These are phyloP conservation scores for Skeletonema menzelii DNA, from an alignment of 108 stramenopile species.

Conservation along the genomic window DNA sequence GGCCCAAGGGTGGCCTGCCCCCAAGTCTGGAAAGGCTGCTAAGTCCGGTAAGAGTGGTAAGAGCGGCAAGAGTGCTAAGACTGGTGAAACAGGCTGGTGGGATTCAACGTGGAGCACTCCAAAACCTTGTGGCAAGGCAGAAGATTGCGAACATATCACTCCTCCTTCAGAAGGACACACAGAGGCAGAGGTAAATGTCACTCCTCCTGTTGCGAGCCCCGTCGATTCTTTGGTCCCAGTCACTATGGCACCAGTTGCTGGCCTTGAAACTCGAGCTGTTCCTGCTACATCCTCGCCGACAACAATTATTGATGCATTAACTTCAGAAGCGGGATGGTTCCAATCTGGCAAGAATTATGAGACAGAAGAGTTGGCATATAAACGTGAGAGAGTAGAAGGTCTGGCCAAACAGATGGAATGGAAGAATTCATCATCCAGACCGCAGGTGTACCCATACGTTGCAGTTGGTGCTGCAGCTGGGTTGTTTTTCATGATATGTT, in stretches of 20 bases:
- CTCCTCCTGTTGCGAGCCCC: neutral
- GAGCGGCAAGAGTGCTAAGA: neutral
- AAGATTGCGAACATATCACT: conserved; percentile 7
- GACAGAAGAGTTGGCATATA: conserved; percentile 11
- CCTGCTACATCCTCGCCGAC: conserved; percentile 1
- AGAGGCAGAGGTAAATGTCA: neutral
- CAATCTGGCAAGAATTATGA: conserved; percentile 12
- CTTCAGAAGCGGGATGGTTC: conserved; percentile 20
- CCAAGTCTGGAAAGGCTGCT: conserved; percentile 3
- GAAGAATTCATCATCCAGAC: conserved; percentile 1
- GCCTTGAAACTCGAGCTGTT: neutral
- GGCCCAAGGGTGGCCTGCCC: neutral
- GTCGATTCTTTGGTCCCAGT: neutral
- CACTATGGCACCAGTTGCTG: neutral
- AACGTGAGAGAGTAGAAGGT: conserved; percentile 24
- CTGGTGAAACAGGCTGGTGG: neutral
- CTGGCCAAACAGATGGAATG: conserved; percentile 6
- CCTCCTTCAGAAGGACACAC: conserved; percentile 1
- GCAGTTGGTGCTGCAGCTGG: neutral
- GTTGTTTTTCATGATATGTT: neutral
- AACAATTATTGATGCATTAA: conserved; percentile 18
- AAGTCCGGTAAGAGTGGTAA: conserved; percentile 3
- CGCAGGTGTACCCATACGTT: neutral
- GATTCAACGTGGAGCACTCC: conserved; percentile 10
- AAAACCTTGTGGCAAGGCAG: conserved; percentile 19